A percentile compares a stretch with the other conserved stretches of the same genome.
Evolutionary conservation across 2,329 filamentous ascomycete species (phyloP).

Genomic region (Zymoseptoria passerinii): DNA sequence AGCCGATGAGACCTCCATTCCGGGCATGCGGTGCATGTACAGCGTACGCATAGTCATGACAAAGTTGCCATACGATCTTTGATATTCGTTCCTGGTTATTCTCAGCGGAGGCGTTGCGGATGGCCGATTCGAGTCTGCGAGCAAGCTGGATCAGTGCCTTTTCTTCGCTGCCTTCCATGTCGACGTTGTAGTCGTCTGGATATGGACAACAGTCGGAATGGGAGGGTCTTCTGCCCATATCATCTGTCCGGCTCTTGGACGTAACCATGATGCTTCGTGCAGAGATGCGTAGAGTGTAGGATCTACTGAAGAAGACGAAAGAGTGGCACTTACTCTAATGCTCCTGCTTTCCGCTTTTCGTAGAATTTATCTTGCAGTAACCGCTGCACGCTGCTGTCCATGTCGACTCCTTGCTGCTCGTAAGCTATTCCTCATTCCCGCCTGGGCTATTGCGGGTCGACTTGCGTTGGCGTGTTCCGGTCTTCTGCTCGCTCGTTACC

Average conservation of each 20-base stretch:
- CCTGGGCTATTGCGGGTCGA: neutral
- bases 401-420: constrained; percentile 32
- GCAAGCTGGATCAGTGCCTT: constrained; percentile 12
- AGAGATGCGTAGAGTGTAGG: neutral
- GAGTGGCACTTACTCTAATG: constrained; percentile 67
- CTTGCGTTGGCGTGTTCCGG: neutral
- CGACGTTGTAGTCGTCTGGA: constrained; percentile 12
- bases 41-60: constrained; percentile 94
- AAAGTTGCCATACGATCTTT: constrained; percentile 88
- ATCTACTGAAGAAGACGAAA: neutral
- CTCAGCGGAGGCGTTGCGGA: constrained; percentile 70
- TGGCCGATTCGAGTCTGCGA: constrained; percentile 73
- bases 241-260: neutral
- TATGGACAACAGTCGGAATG: constrained; percentile 4
- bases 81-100: constrained; percentile 74
- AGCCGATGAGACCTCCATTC: constrained; percentile 90
- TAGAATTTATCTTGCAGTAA: constrained; percentile 97
- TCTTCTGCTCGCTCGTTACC: neutral
- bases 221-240: neutral
- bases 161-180: constrained; percentile 7
- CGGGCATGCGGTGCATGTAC: constrained; percentile 93
- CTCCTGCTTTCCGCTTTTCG: constrained; percentile 93
- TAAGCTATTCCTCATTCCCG: neutral
- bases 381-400: constrained; percentile 86
- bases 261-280: neutral